Conservation (phyloP, 1,284 basidiomycete species). For the Bjerkandera adusta region DNA sequence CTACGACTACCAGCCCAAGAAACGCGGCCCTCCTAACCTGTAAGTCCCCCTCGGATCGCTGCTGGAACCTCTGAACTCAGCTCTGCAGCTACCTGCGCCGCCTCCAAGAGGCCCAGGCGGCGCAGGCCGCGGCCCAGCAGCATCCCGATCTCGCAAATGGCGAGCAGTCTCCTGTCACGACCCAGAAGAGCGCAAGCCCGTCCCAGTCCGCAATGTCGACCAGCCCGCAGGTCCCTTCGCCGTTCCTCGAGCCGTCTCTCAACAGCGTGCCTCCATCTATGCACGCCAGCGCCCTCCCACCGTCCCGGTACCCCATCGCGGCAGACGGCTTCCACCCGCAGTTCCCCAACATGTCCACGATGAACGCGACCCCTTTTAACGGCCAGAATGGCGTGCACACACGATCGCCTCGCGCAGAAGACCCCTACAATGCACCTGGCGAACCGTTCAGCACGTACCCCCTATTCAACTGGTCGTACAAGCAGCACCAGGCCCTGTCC, state of each 20-base stretch:
- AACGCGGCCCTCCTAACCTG: constrained; percentile 87
- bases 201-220: constrained; percentile 47
- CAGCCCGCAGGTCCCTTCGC: constrained; percentile 40
- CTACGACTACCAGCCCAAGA: constrained; percentile 90
- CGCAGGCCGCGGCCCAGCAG: constrained; percentile 44
- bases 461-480: constrained; percentile 68
- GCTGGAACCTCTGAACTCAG: constrained; percentile 6
- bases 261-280: constrained; percentile 37
- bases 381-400: constrained; percentile 18
- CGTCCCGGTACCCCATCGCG: constrained; percentile 69
- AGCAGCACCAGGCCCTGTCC: constrained; percentile 54
- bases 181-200: constrained; percentile 44
- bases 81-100: constrained; percentile 66
- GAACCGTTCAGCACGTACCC: constrained; percentile 64
- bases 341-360: constrained; percentile 41
- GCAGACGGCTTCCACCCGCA: constrained; percentile 63
- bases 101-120: constrained; percentile 73
- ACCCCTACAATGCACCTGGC: constrained; percentile 40
- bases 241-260: constrained; percentile 52
- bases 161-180: constrained; percentile 44
- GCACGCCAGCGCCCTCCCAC: constrained; percentile 47
- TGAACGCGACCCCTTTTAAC: constrained; percentile 36
- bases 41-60: constrained; percentile 38
- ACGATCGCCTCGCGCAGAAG: constrained; percentile 37
- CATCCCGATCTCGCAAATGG: constrained; percentile 37